Evolutionary conservation across 202 grass and related monocot species (phyloP), one percentile per base, ranked within the genome.

Genomic region (Musa balbisiana): DNA sequence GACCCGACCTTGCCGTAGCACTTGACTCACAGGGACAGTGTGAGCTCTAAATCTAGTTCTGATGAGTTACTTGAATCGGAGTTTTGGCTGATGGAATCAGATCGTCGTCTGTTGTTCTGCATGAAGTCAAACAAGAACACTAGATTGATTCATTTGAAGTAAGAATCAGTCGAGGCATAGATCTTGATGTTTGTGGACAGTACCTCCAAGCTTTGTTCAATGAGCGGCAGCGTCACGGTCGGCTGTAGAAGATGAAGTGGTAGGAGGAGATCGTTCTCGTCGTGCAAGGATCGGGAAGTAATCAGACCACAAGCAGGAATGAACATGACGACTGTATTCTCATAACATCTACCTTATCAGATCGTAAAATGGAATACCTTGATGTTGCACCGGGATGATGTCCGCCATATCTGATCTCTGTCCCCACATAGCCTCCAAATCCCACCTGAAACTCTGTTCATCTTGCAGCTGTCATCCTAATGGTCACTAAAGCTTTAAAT

Each of bases 1-100:
- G 27, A 27, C 2, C 27, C 27, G 27, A 27, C 27, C 27, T 27
- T 27, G 27, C 27, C 27, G 2, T 27, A 27, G 27, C 27, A 27
- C 27, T 27, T 27, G 27, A 22, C 50, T 64, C 59, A 78, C 22
- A 69, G 52, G 9, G 51, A 78, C 43, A 59, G 21, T 29, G 11
- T 78, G 17, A 78, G 76, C 64, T 78, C 76, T 23, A 78, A 33
- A 78, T 78, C 76, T 69, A 78, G 6, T 67, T 68, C 64, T 54
- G 62, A 25, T 22, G 73, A 14, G 27, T n/a, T 11, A 11, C 56
- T 75, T 49, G 24, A 43, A 69, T 69, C 63, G 15, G 65, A 78
- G 64, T 24, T 24, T 60, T 53, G 63, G 62, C 22, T 17, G 14
- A 29, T 53, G 3, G 24, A 67, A 55, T 22, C 4, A 10, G 49